Base-by-base conservation (phyloP, 2,329 filamentous ascomycete species). In the Alternaria brassicicola region DNA sequence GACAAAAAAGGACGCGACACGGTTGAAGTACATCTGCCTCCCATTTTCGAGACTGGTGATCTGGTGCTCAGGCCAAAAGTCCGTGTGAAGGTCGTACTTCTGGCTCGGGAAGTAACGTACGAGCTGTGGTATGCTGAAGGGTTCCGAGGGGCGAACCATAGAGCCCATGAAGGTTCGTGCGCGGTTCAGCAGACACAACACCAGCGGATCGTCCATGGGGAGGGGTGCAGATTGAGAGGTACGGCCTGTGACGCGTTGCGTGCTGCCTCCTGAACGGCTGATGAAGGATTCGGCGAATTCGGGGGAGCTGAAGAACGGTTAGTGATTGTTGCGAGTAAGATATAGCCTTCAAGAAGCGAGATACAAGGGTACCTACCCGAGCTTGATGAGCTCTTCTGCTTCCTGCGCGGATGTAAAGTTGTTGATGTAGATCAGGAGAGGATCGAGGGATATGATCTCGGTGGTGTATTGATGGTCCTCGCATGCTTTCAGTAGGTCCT, bases 391-490 rank as follows among this genome's bases (percentile, higher is more conserved):
- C 4, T 64, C 57, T 38, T 70, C 63, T 2, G 68, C 63, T 59
- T 72, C 69, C 10, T 36, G 49, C 6, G 30, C 25, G 3, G 62
- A 64, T 13, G 67, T 70, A 55, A 72, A 72, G 54, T 71, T 70
- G 52, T 69, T 72, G 62, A 71, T 71, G 57, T 72, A 72, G 2
- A 72, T 64, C 12, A 72, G 52, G 1, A 72, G 57, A 4, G 68
- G 69, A 35, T 67, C 61, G 2, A 70, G 55, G 9, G 69, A 72
- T 21, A 72, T 58, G 31, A 72, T 69, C 38, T 71, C 63, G n/a
- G 63, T 70, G 1, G 62, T 70, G 38, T 71, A 70, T n/a, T 59
- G 63, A 45, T 72, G 68, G 2, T 42, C 23, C 8, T 56, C 28
- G 42, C 69, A 72, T 42, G 57, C 54, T 43, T 60, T 43, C 21